Base-by-base conservation (phyloP, 345 rosid species). In the Populus ilicifolia region DNA sequence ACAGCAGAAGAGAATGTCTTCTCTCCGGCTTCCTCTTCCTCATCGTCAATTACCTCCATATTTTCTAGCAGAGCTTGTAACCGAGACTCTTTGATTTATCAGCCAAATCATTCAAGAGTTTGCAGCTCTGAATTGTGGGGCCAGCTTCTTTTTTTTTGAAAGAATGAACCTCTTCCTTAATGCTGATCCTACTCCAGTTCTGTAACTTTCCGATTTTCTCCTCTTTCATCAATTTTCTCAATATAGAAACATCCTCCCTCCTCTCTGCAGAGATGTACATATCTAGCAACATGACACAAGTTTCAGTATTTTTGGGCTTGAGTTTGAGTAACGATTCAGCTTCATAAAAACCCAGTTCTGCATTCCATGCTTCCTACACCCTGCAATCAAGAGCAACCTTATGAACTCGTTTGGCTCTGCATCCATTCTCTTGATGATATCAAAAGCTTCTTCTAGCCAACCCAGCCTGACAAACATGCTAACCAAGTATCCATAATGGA, bases 161-260 rank as follows among this genome's bases (percentile, higher is more conserved):
- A 1, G 84, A 78, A 75, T 82, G 74, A 67, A 83, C 75, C 77
- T 78, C 78, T 43, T 76, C 89, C 77, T 81, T 85, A n/a, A 81
- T 78, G 78, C 81, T 83, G 69, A 90, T 84, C 90, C 88, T 84
- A 83, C 91, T 87, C 90, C 87, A 85, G 69, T 89, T 88, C 10
- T 59, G 67, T 43, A 48, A 35, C 70, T 76, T 71, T 27, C 83
- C 70, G 0, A 81, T 30, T 65, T 86, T 64, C 59, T 82, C 79
- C 20, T 81, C 85, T 77, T 48, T 80, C 87, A 87, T 82, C 69
- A 83, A 12, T 71, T 73, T 75, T 77, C 73, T 80, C 71, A 86
- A 80, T 77, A 70, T 73, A 2, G 76, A 70, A 73, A 80, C 89
- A 64, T 86, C 89, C 39, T 84, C 77, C 88, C 84, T 82, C 73